Conservation (phyloP, 2,329 filamentous ascomycete species). For the Cercospora beticola region DNA sequence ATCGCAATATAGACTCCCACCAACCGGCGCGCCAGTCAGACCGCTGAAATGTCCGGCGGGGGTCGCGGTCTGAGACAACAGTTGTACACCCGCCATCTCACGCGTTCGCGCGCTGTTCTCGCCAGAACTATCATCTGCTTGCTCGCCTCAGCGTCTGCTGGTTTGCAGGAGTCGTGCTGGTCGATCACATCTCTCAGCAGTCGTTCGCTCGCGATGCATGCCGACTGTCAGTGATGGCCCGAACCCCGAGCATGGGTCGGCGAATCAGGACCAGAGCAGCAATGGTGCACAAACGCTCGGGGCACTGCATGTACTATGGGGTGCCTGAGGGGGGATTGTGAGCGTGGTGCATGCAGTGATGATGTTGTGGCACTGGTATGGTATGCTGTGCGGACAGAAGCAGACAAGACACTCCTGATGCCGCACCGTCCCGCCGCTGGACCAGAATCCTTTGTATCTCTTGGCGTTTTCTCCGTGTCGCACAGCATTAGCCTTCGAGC, state of each 20-base stretch:
- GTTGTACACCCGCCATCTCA: background rate
- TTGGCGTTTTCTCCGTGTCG: background rate
- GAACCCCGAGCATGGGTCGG: background rate
- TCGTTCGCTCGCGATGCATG: background rate
- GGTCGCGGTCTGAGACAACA: conserved; percentile 8
- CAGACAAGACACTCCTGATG: background rate
- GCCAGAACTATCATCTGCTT: background rate
- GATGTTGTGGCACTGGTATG: background rate
- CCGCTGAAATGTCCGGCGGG: background rate
- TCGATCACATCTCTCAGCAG: background rate
- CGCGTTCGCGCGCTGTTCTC: background rate
- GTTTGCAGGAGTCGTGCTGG: background rate
- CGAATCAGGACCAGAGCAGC: background rate
- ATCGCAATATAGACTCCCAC: background rate
- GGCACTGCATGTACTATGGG: background rate
- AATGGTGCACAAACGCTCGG: background rate
- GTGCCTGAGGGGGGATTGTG: background rate
- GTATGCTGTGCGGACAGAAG: background rate
- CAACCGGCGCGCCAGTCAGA: conserved; percentile 1
- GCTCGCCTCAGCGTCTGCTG: background rate
- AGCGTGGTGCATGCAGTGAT: background rate
- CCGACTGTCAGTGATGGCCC: background rate
- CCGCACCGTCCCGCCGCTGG: background rate
- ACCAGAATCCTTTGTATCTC: background rate
- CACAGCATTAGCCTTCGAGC: background rate